phyloP scores from a whole-genome alignment of 352 stramenopile genomes.

The Globisporangium middletonii region DNA sequence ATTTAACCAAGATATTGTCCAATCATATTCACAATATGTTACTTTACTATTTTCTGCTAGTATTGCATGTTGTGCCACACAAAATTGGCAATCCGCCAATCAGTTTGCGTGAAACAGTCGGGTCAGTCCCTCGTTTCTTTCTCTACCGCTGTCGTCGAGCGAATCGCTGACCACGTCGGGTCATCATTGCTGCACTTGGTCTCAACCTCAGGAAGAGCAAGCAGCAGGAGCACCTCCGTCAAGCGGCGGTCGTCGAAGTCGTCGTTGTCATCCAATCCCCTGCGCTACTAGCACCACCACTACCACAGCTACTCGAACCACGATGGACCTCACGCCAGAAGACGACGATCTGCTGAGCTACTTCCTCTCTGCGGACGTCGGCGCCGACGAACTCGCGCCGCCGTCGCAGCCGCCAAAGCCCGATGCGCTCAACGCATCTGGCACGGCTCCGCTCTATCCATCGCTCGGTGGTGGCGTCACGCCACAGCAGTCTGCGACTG shows the following conservation, averaged over 20 bases:
- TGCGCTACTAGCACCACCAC: not conserved
- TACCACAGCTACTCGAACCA: slow-evolving; percentile 4
- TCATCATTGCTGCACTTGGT: not conserved
- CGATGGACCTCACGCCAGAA: slow-evolving; percentile 79
- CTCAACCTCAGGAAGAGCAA: not conserved
- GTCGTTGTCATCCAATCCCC: not conserved
- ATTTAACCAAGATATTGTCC: too few relatives aligned
- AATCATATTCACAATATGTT: too few relatives aligned
- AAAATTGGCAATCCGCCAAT: too few relatives aligned
- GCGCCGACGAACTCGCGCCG: slow-evolving; percentile 41
- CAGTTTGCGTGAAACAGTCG: too few relatives aligned
- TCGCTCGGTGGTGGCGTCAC: not conserved
- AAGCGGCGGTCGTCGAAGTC: too few relatives aligned
- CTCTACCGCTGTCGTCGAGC: too few relatives aligned
- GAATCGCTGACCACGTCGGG: too few relatives aligned
- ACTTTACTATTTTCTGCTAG: too few relatives aligned
- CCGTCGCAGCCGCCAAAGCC: slow-evolving; percentile 19
- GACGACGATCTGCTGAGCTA: slow-evolving; percentile 86
- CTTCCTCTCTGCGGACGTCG: slow-evolving; percentile 76
- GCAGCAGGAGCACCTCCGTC: too few relatives aligned
- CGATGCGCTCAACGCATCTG: slow-evolving; percentile 12
- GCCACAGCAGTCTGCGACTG: not conserved
- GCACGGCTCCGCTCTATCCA: slow-evolving; percentile 7
- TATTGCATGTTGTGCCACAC: too few relatives aligned
- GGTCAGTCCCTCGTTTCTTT: too few relatives aligned